These are phyloP conservation scores for Penicillium sp. DNA, from an alignment of 2,329 filamentous ascomycete genomes.

Conservation along the genomic window DNA sequence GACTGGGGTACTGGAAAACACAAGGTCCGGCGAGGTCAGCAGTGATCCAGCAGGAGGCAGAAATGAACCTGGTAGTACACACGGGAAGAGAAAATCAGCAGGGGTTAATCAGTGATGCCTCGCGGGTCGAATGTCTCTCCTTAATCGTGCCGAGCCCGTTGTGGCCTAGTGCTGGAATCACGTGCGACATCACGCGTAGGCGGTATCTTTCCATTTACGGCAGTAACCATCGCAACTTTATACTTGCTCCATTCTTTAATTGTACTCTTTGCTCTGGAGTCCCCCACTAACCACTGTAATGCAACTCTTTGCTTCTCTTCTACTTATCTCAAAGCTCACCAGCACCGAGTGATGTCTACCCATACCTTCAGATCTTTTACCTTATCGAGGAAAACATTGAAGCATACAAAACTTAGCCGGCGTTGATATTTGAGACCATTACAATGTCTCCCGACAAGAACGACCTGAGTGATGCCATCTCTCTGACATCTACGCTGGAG, in stretches of 20 bases:
- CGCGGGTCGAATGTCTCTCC: conserved; percentile 19
- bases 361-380: too few relatives aligned
- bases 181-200: conserved; percentile 14
- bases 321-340: background rate
- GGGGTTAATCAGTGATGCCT: conserved; percentile 22
- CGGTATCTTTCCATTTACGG: conserved; percentile 4
- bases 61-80: conserved; percentile 5
- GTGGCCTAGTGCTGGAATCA: conserved; percentile 15
- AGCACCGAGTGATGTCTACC: too few relatives aligned
- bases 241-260: background rate
- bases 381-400: too few relatives aligned
- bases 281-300: too few relatives aligned
- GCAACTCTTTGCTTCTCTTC: background rate
- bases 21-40: conserved; percentile 1
- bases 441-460: conserved; percentile 16
- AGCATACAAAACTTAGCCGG: too few relatives aligned
- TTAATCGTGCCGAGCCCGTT: conserved; percentile 16
- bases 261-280: background rate
- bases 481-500: conserved; percentile 55
- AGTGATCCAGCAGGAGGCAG: background rate
- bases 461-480: conserved; percentile 53
- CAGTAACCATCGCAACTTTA: background rate
- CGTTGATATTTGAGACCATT: too few relatives aligned
- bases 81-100: conserved; percentile 19
- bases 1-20: conserved; percentile 2